phyloP scores from a whole-genome alignment of 2,329 filamentous ascomycete species.

The Penicillium sp. region DNA sequence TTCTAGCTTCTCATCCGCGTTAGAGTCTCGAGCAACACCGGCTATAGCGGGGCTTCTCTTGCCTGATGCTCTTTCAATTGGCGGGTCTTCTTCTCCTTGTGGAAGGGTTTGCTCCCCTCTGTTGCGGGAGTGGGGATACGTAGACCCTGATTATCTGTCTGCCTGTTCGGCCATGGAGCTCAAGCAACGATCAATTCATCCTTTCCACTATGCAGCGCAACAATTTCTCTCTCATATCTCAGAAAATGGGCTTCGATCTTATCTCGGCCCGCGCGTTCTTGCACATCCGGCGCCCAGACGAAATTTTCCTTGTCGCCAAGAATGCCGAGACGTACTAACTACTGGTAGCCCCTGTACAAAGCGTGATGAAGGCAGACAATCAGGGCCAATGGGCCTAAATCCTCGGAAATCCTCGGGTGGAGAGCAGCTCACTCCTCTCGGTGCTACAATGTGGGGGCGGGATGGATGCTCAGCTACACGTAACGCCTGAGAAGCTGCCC shows the following conservation, averaged over 20 bases:
- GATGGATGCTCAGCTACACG: background rate
- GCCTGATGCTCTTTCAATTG: background rate
- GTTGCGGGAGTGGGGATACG: background rate
- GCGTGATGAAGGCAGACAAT: too few relatives aligned
- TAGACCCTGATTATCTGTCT: background rate
- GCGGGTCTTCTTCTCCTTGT: background rate
- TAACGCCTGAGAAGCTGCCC: background rate
- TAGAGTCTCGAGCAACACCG: background rate
- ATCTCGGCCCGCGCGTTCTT: background rate
- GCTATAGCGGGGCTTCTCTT: background rate
- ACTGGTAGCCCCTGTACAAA: background rate
- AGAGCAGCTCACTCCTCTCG: background rate
- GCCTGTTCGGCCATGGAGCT: background rate
- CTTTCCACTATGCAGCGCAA: too few relatives aligned
- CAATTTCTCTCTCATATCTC: background rate
- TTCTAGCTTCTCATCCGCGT: background rate
- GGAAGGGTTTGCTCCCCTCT: background rate
- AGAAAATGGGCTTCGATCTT: background rate
- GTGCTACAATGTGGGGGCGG: background rate
- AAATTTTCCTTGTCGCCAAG: slow-evolving; percentile 2
- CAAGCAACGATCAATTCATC: background rate
- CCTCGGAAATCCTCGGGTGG: background rate
- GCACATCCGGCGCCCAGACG: too few relatives aligned
- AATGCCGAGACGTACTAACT: background rate
- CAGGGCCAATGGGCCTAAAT: background rate